Evolutionary conservation across 345 rosid genomes (phyloP).

Genomic region (Corchorus capsularis): DNA sequence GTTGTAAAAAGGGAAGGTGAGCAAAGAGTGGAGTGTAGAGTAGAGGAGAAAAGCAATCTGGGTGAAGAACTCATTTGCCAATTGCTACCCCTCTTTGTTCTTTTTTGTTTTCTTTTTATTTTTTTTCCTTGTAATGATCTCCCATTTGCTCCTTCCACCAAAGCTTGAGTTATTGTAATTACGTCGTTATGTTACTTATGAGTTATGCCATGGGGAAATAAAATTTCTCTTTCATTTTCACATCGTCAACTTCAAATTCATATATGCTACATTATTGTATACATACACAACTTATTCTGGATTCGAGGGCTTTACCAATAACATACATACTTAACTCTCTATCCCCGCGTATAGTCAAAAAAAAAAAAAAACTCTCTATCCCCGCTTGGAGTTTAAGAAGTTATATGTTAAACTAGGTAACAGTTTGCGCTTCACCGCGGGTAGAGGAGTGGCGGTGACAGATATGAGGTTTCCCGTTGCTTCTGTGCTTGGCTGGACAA

Average conservation of each 20-base stretch:
- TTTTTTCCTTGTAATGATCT: not conserved
- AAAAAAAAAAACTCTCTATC: no score
- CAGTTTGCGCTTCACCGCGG: no score
- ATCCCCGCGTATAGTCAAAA: no score
- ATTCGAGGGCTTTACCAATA: no score
- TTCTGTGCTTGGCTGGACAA: no score
- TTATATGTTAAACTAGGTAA: no score
- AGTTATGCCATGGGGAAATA: not conserved
- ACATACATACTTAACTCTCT: no score
- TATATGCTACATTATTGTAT: not conserved
- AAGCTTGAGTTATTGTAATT: not conserved
- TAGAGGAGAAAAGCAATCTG: conserved; percentile 19
- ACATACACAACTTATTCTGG: not conserved
- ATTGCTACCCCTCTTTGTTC: not conserved
- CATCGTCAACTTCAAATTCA: not conserved
- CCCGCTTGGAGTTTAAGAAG: no score
- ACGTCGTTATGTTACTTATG: not conserved
- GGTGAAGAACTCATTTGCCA: not conserved
- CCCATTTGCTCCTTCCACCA: conserved; percentile 25
- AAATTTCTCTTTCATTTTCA: not conserved
- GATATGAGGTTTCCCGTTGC: no score
- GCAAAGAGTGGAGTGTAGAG: conserved; percentile 28
- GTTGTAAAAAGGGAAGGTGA: conserved; percentile 16
- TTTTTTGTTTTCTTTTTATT: not conserved
- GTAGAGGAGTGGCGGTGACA: no score